Percentiles rank a stretch among this genome's conserved stretches.
phyloP scores from a whole-genome alignment of 768 basidiomycete genomes.

The Ephemerocybe angulata region DNA sequence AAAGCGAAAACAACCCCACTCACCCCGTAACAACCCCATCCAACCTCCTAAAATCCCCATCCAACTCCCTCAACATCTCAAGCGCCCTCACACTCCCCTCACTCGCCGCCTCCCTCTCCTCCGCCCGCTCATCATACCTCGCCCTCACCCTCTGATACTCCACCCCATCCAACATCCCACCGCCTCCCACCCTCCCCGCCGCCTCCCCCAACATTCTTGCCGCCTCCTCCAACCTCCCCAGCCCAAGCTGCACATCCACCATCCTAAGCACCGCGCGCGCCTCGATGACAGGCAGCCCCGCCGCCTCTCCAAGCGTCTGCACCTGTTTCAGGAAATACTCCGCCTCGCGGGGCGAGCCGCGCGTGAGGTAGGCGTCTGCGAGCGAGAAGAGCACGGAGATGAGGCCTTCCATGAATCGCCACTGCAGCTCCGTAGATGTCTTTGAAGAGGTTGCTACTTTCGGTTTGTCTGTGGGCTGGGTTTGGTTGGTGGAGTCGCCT shows the following conservation, averaged over 20 bases:
- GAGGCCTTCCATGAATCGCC: constrained; percentile 73
- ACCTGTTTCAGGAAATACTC: constrained; percentile 82
- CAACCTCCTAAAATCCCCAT: constrained; percentile 47
- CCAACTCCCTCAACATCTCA: constrained; percentile 58
- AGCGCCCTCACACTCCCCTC: constrained; percentile 55
- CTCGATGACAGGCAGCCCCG: constrained; percentile 62
- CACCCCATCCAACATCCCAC: constrained; percentile 1
- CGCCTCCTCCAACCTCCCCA: constrained; percentile 58
- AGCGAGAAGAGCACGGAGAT: constrained; percentile 64
- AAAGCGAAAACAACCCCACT: too few relatives aligned
- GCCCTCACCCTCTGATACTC: constrained; percentile 41
- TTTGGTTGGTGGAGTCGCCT: constrained; percentile 14
- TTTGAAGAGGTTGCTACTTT: constrained; percentile 24
- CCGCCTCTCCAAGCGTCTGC: constrained; percentile 61
- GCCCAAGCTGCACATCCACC: constrained; percentile 66
- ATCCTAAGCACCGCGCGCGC: constrained; percentile 64
- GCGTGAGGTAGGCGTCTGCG: constrained; percentile 55
- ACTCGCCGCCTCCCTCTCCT: constrained; percentile 46
- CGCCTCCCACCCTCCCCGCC: constrained; percentile 32
- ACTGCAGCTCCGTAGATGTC: constrained; percentile 42
- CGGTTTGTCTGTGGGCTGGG: constrained; percentile 16
- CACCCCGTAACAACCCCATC: constrained; percentile 48
- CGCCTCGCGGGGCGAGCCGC: constrained; percentile 82
- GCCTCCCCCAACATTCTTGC: constrained; percentile 51
- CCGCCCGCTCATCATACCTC: constrained; percentile 44